A percentile compares a stretch with the other conserved stretches of the same genome.
These are phyloP conservation scores for Endocalyx cinctus DNA, from an alignment of 2,329 filamentous ascomycete species.

Conservation along the genomic window DNA sequence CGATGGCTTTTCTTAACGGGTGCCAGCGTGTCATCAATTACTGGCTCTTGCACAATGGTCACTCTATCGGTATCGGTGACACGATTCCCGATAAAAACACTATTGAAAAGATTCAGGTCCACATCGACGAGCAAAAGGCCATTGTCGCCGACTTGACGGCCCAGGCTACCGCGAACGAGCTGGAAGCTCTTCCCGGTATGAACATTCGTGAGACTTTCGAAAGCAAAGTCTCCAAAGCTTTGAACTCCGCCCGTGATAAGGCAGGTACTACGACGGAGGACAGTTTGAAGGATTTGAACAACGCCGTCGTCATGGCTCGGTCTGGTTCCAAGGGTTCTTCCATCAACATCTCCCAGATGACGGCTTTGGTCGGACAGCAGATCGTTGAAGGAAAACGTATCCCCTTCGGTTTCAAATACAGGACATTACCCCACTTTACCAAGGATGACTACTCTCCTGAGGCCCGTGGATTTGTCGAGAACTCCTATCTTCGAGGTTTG, in stretches of 20 bases:
- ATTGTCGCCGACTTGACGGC: constrained; percentile 73
- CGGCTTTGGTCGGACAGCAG: constrained; percentile 93
- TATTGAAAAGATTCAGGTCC: constrained; percentile 76
- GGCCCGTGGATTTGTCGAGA: constrained; percentile 95
- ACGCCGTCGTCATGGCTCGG: constrained; percentile 91
- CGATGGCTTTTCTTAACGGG: constrained; percentile 94
- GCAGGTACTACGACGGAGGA: constrained; percentile 90
- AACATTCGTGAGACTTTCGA: constrained; percentile 98
- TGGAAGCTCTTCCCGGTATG: constrained; percentile 96
- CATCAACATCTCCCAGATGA: constrained; percentile 99
- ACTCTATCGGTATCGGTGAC: constrained; percentile 97
- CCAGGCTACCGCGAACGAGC: constrained; percentile 75
- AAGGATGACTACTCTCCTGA: constrained; percentile 99
- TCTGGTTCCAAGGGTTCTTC: constrained; percentile 98
- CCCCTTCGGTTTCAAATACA: constrained; percentile 98
- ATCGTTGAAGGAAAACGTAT: constrained; percentile 98
- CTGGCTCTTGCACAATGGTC: constrained; percentile 93
- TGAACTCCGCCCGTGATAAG: constrained; percentile 94
- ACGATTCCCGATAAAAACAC: constrained; percentile 87
- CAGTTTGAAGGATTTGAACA: constrained; percentile 92
- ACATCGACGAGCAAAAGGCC: constrained; percentile 76
- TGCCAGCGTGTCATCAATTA: constrained; percentile 93
- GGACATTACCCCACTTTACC: constrained; percentile 93
- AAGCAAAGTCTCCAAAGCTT: constrained; percentile 87
- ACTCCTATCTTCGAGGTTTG: constrained; percentile 92